These are phyloP conservation scores for Fraxinus xanthoxyloides DNA, from an alignment of 305 asterid genomes.

Conservation along the genomic window DNA sequence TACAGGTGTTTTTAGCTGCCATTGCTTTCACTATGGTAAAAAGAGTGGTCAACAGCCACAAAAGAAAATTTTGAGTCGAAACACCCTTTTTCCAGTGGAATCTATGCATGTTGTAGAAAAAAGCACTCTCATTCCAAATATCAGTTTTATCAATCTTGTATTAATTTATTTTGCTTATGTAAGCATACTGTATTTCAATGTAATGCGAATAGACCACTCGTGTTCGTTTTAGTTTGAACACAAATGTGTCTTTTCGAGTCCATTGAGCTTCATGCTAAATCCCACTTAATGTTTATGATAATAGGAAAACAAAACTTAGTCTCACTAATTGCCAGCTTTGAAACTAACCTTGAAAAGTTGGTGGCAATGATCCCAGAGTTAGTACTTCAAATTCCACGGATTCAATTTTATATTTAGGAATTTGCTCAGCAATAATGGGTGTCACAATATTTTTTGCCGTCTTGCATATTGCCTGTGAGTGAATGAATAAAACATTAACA, in stretches of 20 bases:
- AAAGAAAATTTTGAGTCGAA: neutral
- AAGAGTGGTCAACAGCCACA: neutral
- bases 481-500: constrained; percentile 1
- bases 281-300: neutral
- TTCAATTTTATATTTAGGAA: constrained; percentile 85
- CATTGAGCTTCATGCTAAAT: neutral
- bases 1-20: neutral
- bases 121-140: neutral
- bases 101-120: neutral
- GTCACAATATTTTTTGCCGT: constrained; percentile 80
- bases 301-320: neutral
- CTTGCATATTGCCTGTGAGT: constrained; percentile 85
- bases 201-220: neutral
- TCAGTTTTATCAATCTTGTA: neutral
- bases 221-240: neutral
- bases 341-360: constrained; percentile 73
- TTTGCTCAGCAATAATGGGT: constrained; percentile 91
- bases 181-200: neutral
- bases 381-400: constrained; percentile 73
- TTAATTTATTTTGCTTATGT: neutral
- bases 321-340: constrained; percentile 26
- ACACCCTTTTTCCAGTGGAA: neutral
- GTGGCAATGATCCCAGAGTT: constrained; percentile 86
- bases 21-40: neutral
- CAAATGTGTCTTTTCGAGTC: neutral